A percentile compares a stretch with the other conserved stretches of the same genome.
phyloP scores from a whole-genome alignment of 306 rosid species.

The Betula pendula region DNA sequence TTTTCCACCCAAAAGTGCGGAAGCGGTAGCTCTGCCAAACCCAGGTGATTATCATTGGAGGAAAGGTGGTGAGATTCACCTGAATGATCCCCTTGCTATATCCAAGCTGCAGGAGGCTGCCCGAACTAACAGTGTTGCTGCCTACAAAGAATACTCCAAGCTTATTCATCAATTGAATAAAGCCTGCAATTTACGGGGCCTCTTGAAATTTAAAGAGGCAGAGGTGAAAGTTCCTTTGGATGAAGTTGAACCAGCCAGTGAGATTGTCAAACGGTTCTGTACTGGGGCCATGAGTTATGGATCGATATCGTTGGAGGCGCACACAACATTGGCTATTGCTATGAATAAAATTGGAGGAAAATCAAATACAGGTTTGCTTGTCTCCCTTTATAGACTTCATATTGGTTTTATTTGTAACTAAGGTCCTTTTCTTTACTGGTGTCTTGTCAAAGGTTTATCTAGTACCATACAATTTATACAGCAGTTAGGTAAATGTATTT shows the following conservation, averaged over 20 bases:
- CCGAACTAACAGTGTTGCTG: conserved; percentile 80
- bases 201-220: conserved; percentile 75
- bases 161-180: conserved; percentile 79
- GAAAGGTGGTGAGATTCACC: conserved; percentile 95
- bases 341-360: conserved; percentile 97
- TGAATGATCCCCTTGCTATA: conserved; percentile 94
- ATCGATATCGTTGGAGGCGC: conserved; percentile 96
- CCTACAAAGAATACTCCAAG: conserved; percentile 88
- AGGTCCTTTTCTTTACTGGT: not conserved
- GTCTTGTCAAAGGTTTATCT: not conserved
- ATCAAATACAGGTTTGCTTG: conserved; percentile 86
- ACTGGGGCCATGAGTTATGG: conserved; percentile 99
- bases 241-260: conserved; percentile 92
- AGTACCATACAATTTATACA: not conserved
- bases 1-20: conserved; percentile 89
- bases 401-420: not conserved
- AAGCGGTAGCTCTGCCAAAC: conserved; percentile 89
- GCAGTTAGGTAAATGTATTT: not conserved
- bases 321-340: conserved; percentile 83
- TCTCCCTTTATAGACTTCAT: not conserved
- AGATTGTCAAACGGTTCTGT: conserved; percentile 93
- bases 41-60: conserved; percentile 99
- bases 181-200: conserved; percentile 92
- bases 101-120: conserved; percentile 98
- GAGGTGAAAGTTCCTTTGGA: conserved; percentile 61